A percentile compares a stretch with the other conserved stretches of the same genome.
These are phyloP conservation scores for Calycina marina DNA, from an alignment of 2,329 filamentous ascomycete species.

Conservation along the genomic window DNA sequence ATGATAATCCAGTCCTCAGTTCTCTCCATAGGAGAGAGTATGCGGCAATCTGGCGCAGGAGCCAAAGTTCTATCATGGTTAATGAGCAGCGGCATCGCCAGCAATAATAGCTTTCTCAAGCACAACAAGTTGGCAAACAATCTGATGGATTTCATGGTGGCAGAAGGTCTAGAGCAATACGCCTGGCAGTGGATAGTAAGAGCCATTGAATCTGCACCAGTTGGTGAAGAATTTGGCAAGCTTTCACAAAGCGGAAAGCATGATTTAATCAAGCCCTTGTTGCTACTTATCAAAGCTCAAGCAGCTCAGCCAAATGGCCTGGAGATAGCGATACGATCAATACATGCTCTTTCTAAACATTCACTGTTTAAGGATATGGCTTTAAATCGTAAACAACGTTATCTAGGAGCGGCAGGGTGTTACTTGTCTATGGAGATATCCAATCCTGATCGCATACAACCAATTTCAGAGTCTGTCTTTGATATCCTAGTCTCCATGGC, in stretches of 20 bases:
- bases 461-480: slow-evolving; percentile 8
- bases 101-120: slow-evolving; percentile 14
- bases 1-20: slow-evolving; percentile 10
- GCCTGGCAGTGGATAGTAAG: slow-evolving; percentile 19
- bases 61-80: slow-evolving; percentile 21
- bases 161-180: slow-evolving; percentile 17
- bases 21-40: slow-evolving; percentile 10
- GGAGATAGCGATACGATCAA: slow-evolving; percentile 11
- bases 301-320: slow-evolving; percentile 4
- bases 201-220: slow-evolving; percentile 5
- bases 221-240: slow-evolving; percentile 1
- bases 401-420: slow-evolving; percentile 6
- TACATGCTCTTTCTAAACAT: slow-evolving; percentile 8
- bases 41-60: slow-evolving; percentile 19
- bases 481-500: slow-evolving; percentile 12
- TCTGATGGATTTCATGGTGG: slow-evolving; percentile 20
- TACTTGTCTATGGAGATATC: slow-evolving; percentile 4
- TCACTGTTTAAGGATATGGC: slow-evolving; percentile 7
- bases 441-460: not conserved
- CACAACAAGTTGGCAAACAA: slow-evolving; percentile 10
- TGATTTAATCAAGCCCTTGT: slow-evolving; percentile 7
- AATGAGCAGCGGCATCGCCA: slow-evolving; percentile 14
- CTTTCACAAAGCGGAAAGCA: not conserved
- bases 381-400: slow-evolving; percentile 2
- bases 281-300: slow-evolving; percentile 10